Evolutionary conservation across 2,329 filamentous ascomycete genomes (phyloP).

Genomic region (Sclerotinia subarctica): DNA sequence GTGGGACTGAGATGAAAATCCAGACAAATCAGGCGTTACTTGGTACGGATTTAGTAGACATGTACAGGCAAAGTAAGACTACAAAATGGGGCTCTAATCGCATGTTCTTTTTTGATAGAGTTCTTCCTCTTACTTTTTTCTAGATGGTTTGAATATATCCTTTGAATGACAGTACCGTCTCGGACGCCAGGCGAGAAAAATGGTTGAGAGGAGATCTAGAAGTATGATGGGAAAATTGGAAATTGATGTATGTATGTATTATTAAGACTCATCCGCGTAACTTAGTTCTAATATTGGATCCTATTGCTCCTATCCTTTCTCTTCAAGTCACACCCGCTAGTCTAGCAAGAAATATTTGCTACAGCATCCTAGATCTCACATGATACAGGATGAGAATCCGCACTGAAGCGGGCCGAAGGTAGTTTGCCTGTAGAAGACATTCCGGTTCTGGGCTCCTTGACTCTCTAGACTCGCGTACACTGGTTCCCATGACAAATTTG

Average conservation of each 20-base stretch:
- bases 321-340: no score
- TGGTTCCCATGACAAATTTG: no score
- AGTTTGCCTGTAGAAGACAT: not conserved
- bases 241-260: slow-evolving; percentile 3
- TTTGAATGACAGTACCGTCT: not conserved
- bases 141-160: slow-evolving; percentile 53
- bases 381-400: slow-evolving; percentile 46
- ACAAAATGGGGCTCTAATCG: slow-evolving; percentile 49
- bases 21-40: slow-evolving; percentile 12
- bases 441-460: not conserved
- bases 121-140: slow-evolving; percentile 31
- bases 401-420: slow-evolving; percentile 41
- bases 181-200: not conserved
- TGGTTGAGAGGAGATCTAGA: not conserved
- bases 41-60: slow-evolving; percentile 42
- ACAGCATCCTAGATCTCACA: no score
- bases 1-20: not conserved
- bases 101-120: not conserved
- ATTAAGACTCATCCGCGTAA: slow-evolving; percentile 55
- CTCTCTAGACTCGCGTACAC: no score
- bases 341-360: no score
- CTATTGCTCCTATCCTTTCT: slow-evolving; percentile 29
- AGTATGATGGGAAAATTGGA: not conserved
- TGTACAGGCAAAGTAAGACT: slow-evolving; percentile 46
- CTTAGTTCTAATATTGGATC: slow-evolving; percentile 47